Evolutionary conservation across 2,329 filamentous ascomycete species (phyloP), one percentile per base, ranked within the genome.

Genomic region (Tympanopsis confertula): DNA sequence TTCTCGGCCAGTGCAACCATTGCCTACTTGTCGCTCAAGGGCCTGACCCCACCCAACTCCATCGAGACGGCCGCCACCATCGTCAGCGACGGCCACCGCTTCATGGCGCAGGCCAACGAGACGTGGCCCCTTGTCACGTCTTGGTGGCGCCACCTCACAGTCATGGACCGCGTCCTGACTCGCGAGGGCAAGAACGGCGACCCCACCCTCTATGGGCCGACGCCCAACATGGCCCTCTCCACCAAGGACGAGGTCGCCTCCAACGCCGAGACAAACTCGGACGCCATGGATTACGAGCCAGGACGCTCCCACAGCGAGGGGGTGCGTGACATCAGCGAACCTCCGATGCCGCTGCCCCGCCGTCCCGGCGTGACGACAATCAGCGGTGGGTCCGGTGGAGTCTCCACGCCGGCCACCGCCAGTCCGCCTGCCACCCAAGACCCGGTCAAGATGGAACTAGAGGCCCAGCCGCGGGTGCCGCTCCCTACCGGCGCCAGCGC

Each of bases 21-120:
- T 2, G 73, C 73, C 12, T 78, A 75, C 53, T 62, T 78, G 20
- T 74, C 71, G n/a, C 63, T 78, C 35, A 77, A 76, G 56, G 71
- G 71, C 7, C 52, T 78, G 5, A 72, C 72, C 1, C 72, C 72
- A 1, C 56, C 61, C 13, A 71, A 70, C 42, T 68, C 69, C 18
- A 66, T 68, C 28, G 71, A 77, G 55, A 73, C 71, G 2, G 71
- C 72, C 2, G 64, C 64, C 14, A 63, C 63, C 37, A 71, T 78
- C 35, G 73, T 78, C 22, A 62, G 65, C 35, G 71, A 77, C 45
- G 72, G 71, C 20, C 60, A 77, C 42, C 69, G 69, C 19, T 69
- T 76, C 45, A 73, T 77, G 59, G 62, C 66, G 41, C 69, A 75
- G 3, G 72, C 71, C 10, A 69, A 68, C 2, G 70, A 75, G 38